These are phyloP conservation scores for Glebionis coronaria DNA, from an alignment of 129 eudicot genomes.

Conservation along the genomic window DNA sequence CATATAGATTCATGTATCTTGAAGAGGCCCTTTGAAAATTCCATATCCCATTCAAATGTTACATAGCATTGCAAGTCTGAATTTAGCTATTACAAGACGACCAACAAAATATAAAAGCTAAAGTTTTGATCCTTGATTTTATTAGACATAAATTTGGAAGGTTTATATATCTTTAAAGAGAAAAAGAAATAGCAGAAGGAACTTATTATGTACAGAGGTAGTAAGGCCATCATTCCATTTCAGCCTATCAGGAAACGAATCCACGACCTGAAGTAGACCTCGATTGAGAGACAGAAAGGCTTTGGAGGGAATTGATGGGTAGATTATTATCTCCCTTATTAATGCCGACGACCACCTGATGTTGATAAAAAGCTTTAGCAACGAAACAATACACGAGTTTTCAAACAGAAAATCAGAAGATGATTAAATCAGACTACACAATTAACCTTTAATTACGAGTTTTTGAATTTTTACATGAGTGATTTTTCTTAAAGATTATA, in stretches of 20 bases:
- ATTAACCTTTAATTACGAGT: no score
- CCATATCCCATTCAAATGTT: not conserved
- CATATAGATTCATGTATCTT: no score
- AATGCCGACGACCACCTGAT: no score
- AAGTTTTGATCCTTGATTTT: constrained; percentile 31
- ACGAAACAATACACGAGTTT: no score
- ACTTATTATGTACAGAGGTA: constrained; percentile 59
- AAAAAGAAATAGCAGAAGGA: constrained; percentile 38
- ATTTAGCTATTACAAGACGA: constrained; percentile 38
- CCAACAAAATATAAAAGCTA: constrained; percentile 23
- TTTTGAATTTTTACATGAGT: no score
- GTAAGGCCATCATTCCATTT: constrained; percentile 56
- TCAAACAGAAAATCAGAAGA: no score
- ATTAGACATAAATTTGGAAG: constrained; percentile 36
- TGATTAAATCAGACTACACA: no score
- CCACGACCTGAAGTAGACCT: constrained; percentile 86
- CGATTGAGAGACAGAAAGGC: constrained; percentile 75
- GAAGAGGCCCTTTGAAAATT: no score
- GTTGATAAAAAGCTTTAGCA: not conserved
- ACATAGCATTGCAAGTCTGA: not conserved
- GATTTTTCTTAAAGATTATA: no score
- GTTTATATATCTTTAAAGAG: constrained; percentile 29
- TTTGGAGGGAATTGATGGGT: constrained; percentile 78
- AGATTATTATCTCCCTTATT: no score
- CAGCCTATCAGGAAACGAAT: constrained; percentile 50